Evolutionary conservation across 176 grass and related monocot species (phyloP), one percentile per base, ranked within the genome.

Genomic region (Panicum miliaceum): DNA sequence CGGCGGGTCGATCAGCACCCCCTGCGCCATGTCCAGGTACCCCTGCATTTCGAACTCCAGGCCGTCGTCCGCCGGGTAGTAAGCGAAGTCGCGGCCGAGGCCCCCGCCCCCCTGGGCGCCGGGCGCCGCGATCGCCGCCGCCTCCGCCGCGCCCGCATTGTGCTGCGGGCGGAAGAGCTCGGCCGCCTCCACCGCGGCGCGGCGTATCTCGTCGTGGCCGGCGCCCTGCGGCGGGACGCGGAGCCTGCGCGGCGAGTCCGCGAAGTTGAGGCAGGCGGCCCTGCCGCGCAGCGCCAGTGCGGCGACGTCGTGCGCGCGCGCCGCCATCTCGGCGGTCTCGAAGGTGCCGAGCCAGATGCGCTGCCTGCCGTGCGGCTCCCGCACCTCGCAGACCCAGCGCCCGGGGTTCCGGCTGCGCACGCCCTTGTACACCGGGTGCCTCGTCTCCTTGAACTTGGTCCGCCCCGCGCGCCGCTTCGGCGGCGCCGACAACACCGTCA

Each of bases 321-420:
- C 92, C 2, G 94, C 94, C 94, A 97, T 97, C 72, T 91, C 92
- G 84, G 92, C 86, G 68, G 92, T 92, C 43, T 89, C 88, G 80
- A 97, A 97, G 26, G 92, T 97, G 14, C 90, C 94, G 48, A 97
- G 77, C 94, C 92, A 97, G 32, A 97, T 85, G 37, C 92, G 58
- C 15, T 85, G 82, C 82, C 87, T 68, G 57, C 92, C 90, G 63
- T 88, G 90, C 5, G 91, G 91, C 73, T 93, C 87, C 6, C 91
- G 87, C 45, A 92, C 90, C 88, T 92, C 92, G 82, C 93, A 95
- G 15, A 95, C 90, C 93, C 93, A 95, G 67, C 88, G 71, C 69
- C 91, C 82, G 69, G 88, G 71, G 75, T 92, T 90, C 29, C 93
- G 68, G 61, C 53, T 81, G 20, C 90, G 85, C 34, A 95, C 93